These are phyloP conservation scores for Cryptococcus deneoformans DNA, from an alignment of 1,284 basidiomycete genomes.

Conservation along the genomic window DNA sequence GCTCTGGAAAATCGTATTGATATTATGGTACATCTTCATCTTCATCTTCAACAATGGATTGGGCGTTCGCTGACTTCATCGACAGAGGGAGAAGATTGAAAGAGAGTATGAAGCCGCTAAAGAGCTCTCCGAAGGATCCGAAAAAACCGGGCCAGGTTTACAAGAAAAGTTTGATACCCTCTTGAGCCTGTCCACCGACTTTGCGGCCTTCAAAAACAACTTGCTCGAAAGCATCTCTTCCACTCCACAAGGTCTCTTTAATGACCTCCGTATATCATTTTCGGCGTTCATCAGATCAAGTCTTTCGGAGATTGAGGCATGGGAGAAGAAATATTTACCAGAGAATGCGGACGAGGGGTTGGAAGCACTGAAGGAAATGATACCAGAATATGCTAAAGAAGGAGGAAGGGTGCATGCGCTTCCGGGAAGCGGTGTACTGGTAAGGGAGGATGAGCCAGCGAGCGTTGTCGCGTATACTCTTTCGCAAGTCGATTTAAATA, in stretches of 20 bases:
- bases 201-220: background rate
- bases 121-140: background rate
- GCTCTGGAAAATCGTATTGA: too few relatives aligned
- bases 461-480: constrained; percentile 39
- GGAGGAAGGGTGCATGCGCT: constrained; percentile 59
- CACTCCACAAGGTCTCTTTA: constrained; percentile 55
- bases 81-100: background rate
- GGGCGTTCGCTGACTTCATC: background rate
- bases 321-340: constrained; percentile 58
- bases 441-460: constrained; percentile 55
- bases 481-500: constrained; percentile 18
- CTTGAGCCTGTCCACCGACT: background rate
- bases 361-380: constrained; percentile 31
- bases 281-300: constrained; percentile 55
- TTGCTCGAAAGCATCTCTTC: background rate
- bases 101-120: background rate
- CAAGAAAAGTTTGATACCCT: background rate
- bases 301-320: constrained; percentile 57
- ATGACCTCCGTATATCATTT: constrained; percentile 63
- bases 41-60: background rate
- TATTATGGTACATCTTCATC: too few relatives aligned
- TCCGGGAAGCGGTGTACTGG: constrained; percentile 64
- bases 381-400: constrained; percentile 60
- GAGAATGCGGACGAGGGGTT: constrained; percentile 6
- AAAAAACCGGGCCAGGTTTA: background rate